Evolutionary conservation across 2,329 filamentous ascomycete species (phyloP).

Genomic region (Aspergillus vadensis): DNA sequence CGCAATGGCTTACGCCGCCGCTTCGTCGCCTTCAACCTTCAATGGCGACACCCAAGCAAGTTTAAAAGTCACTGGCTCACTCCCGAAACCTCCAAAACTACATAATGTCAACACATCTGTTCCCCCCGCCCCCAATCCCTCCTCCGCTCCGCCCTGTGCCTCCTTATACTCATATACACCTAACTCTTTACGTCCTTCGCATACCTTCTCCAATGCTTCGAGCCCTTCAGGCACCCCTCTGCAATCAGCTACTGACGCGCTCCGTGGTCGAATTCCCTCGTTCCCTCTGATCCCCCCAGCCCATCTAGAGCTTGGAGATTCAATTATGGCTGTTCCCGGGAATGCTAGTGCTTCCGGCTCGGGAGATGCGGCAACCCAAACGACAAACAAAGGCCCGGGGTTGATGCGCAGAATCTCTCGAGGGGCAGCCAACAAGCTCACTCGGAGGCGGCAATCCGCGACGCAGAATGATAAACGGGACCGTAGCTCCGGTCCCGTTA

Average conservation of each 20-base stretch:
- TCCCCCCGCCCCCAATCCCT: constrained; percentile 27
- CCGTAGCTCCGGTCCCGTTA: constrained; percentile 83
- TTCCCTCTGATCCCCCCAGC: constrained; percentile 44
- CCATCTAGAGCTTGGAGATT: constrained; percentile 71
- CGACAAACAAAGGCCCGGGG: constrained; percentile 58
- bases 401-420: constrained; percentile 85
- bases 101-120: constrained; percentile 41
- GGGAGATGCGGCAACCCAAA: constrained; percentile 59
- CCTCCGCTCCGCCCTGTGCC: constrained; percentile 32
- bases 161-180: constrained; percentile 35
- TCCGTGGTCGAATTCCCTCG: constrained; percentile 32
- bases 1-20: constrained; percentile 43
- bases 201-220: constrained; percentile 35
- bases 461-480: constrained; percentile 76
- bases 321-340: constrained; percentile 57
- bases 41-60: constrained; percentile 40
- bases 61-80: constrained; percentile 40
- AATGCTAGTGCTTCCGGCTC: constrained; percentile 54
- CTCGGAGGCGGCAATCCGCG: constrained; percentile 73
- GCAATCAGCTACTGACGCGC: constrained; percentile 37
- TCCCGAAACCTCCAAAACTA: constrained; percentile 33
- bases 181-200: constrained; percentile 30
- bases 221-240: constrained; percentile 40
- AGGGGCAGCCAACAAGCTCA: constrained; percentile 70
- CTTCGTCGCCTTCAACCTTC: constrained; percentile 38